These are phyloP conservation scores for Monilinia aucupariae DNA, from an alignment of 2,329 filamentous ascomycete genomes.

Conservation along the genomic window DNA sequence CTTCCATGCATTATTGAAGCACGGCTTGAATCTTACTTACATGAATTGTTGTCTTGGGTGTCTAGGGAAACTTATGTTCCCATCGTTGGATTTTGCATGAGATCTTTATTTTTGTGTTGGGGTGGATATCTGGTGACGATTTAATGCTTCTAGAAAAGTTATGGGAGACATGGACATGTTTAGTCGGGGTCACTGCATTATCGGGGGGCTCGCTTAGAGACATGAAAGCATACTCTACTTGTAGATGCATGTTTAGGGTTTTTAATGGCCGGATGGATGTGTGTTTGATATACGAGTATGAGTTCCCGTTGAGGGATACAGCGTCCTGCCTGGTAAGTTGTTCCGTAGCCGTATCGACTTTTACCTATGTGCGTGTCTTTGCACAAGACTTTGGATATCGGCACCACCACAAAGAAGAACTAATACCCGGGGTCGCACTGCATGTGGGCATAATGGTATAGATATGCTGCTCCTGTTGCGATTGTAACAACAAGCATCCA, in stretches of 20 bases:
- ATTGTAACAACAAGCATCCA: not conserved
- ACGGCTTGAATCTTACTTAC: not conserved
- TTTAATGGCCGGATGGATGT: not conserved
- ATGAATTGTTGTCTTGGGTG: not conserved
- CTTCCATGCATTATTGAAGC: not conserved
- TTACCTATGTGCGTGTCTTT: not conserved
- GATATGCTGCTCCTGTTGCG: not conserved
- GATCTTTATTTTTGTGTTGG: not conserved
- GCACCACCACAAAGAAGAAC: not conserved
- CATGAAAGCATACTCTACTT: not conserved
- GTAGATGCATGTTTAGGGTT: not conserved
- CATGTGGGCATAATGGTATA: not conserved
- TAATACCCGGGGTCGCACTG: not conserved
- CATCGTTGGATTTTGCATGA: not conserved
- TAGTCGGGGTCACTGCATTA: not conserved
- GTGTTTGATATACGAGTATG: too few species aligned
- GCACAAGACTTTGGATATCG: not conserved
- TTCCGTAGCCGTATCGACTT: not conserved
- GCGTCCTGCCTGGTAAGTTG: too few species aligned
- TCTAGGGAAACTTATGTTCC: not conserved
- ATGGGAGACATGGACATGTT: not conserved
- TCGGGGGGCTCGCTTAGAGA: conserved; percentile 1
- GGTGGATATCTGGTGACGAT: not conserved
- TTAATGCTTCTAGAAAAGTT: not conserved
- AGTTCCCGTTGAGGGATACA: too few species aligned